Evolutionary conservation across 768 basidiomycete species (phyloP).

Genomic region (Chalciporus chontae): DNA sequence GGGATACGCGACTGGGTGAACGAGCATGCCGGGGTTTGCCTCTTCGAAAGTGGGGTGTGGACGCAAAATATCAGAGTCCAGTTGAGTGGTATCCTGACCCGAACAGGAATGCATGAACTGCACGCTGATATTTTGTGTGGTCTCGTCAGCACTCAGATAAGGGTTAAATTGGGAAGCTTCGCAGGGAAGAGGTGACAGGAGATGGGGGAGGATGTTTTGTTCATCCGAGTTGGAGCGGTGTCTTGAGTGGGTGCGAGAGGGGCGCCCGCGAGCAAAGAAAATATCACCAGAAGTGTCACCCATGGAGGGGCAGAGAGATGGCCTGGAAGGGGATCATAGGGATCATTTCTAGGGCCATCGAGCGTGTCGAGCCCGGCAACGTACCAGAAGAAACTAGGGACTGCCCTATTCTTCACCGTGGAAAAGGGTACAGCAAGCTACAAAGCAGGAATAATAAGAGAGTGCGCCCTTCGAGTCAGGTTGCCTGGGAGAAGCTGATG

Average conservation of each 20-base stretch:
- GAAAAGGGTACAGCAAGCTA: slow-evolving; percentile 23
- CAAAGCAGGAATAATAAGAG: slow-evolving; percentile 11
- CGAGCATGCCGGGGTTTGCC: background rate
- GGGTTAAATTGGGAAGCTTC: slow-evolving; percentile 9
- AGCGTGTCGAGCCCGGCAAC: slow-evolving; percentile 10
- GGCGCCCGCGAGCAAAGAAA: slow-evolving; percentile 11
- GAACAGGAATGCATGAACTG: slow-evolving; percentile 29
- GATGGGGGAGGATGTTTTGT: slow-evolving; percentile 17
- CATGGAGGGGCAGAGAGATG: slow-evolving; percentile 15
- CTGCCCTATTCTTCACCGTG: slow-evolving; percentile 26
- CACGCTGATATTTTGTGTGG: slow-evolving; percentile 27
- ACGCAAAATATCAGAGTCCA: slow-evolving; percentile 26
- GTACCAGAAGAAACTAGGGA: slow-evolving; percentile 16
- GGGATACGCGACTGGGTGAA: slow-evolving; percentile 18
- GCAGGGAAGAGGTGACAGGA: slow-evolving; percentile 11
- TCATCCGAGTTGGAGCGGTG: slow-evolving; percentile 14
- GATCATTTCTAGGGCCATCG: slow-evolving; percentile 22
- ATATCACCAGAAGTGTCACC: slow-evolving; percentile 14
- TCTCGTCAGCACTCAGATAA: slow-evolving; percentile 13
- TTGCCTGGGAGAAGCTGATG: slow-evolving; percentile 2
- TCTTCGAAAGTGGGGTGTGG: slow-evolving; percentile 11
- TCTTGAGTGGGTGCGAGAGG: slow-evolving; percentile 13
- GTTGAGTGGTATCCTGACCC: slow-evolving; percentile 21
- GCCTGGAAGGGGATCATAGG: slow-evolving; percentile 21
- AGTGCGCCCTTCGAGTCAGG: background rate